Percentiles rank a stretch among this genome's conserved stretches.
Evolutionary conservation across 352 stramenopile species (phyloP).

Genomic region (Phytophthora pinifolia): DNA sequence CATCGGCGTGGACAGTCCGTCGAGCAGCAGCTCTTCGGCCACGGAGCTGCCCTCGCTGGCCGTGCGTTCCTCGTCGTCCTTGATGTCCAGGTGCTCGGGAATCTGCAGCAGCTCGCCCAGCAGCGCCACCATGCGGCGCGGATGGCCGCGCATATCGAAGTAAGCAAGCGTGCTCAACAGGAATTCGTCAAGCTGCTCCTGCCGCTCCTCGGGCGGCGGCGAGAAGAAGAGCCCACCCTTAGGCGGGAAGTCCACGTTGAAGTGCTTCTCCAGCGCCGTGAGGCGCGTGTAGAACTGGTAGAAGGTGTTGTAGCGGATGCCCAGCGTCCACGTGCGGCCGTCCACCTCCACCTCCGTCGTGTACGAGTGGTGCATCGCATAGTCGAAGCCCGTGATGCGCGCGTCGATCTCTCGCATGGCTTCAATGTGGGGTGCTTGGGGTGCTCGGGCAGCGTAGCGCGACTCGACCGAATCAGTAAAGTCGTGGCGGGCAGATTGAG

Average conservation of each 20-base stretch:
- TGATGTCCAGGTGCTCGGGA: conserved; percentile 31
- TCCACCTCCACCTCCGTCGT: conserved; percentile 50
- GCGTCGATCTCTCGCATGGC: conserved; percentile 38
- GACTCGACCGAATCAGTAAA: conserved; percentile 3
- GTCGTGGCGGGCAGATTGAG: conserved; percentile 13
- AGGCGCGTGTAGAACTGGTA: conserved; percentile 57
- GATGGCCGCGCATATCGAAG: conserved; percentile 43
- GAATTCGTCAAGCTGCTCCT: conserved; percentile 68
- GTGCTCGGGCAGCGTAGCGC: neutral
- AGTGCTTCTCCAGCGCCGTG: conserved; percentile 44
- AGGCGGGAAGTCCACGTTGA: conserved; percentile 61
- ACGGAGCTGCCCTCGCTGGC: conserved; percentile 38
- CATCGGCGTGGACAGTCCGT: conserved; percentile 18
- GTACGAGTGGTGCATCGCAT: conserved; percentile 45
- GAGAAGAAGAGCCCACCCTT: conserved; percentile 68
- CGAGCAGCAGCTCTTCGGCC: conserved; percentile 29
- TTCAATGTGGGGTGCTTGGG: neutral
- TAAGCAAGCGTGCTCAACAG: conserved; percentile 53
- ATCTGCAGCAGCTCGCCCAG: conserved; percentile 63
- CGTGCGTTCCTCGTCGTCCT: conserved; percentile 33
- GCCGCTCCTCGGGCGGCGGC: conserved; percentile 50
- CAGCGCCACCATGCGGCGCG: conserved; percentile 41
- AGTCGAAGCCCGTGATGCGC: conserved; percentile 46
- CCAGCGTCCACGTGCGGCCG: conserved; percentile 43
- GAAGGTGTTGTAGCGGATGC: conserved; percentile 69